Percentiles rank a stretch among this genome's conserved stretches.
phyloP scores from a whole-genome alignment of 202 grass and related monocot genomes.

The Bolboschoenoplectus hybrid region DNA sequence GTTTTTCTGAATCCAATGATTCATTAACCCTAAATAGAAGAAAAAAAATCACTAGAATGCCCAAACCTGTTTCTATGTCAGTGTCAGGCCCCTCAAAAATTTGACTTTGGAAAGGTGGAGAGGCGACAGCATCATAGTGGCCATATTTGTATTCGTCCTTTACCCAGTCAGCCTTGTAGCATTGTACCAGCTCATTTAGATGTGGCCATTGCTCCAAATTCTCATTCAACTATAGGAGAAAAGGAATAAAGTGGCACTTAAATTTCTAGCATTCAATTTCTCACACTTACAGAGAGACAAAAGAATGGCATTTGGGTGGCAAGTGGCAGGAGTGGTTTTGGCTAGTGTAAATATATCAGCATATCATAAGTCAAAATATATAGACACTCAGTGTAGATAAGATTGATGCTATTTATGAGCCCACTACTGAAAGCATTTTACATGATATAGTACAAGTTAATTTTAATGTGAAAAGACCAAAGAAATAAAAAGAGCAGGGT shows the following conservation, averaged over 20 bases:
- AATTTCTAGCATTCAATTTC: slow-evolving; percentile 24
- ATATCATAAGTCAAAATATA: background rate
- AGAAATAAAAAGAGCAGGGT: slow-evolving; percentile 37
- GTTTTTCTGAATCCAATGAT: background rate
- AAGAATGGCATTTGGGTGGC: background rate
- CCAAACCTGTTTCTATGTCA: slow-evolving; percentile 86
- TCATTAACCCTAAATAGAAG: slow-evolving; percentile 28
- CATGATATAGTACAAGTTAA: slow-evolving; percentile 34
- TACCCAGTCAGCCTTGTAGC: slow-evolving; percentile 90
- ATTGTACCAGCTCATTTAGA: slow-evolving; percentile 90
- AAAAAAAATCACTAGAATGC: slow-evolving; percentile 26
- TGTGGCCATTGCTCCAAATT: slow-evolving; percentile 98
- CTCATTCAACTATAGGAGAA: slow-evolving; percentile 77
- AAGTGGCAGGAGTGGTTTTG: background rate
- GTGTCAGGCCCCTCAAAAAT: slow-evolving; percentile 98
- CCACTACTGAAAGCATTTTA: background rate
- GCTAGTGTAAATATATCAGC: background rate
- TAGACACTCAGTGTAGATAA: background rate
- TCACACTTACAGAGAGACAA: background rate
- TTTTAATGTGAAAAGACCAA: background rate
- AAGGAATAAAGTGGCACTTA: slow-evolving; percentile 21
- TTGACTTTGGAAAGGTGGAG: slow-evolving; percentile 76
- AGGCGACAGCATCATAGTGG: slow-evolving; percentile 64
- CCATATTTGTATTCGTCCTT: slow-evolving; percentile 92
- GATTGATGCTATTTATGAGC: slow-evolving; percentile 29